Evolutionary conservation across 2,329 filamentous ascomycete species (phyloP).

Genomic region (Alternaria postmessia): DNA sequence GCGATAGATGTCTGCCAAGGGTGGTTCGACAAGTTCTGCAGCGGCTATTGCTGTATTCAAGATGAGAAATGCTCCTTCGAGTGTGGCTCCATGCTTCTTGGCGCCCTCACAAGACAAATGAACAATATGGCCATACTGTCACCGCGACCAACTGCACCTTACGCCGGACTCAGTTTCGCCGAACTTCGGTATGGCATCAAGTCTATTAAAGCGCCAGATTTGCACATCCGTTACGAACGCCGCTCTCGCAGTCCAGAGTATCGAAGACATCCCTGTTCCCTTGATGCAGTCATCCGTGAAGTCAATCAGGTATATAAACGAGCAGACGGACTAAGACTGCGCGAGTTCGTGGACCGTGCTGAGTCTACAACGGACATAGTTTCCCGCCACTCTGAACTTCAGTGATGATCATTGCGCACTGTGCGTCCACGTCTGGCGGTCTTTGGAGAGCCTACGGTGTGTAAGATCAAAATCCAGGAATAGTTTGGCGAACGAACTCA

Average conservation of each 20-base stretch:
- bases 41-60: background rate
- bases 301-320: background rate
- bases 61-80: conserved; percentile 1
- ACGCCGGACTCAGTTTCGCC: conserved; percentile 16
- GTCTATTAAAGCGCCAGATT: conserved; percentile 3
- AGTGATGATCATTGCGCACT: background rate
- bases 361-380: background rate
- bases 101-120: conserved; percentile 29
- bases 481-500: background rate
- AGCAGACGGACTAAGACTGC: background rate
- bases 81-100: conserved; percentile 27
- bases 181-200: background rate
- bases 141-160: conserved; percentile 17
- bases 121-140: conserved; percentile 6
- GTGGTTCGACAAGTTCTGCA: conserved; percentile 1
- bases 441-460: background rate
- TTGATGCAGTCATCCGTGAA: background rate
- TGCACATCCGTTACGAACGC: background rate
- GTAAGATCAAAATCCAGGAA: background rate
- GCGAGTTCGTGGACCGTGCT: background rate
- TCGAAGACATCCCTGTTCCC: background rate
- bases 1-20: background rate
- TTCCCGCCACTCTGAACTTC: background rate
- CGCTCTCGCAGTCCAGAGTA: background rate
- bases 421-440: background rate